These are phyloP conservation scores for Canavalia gladiata DNA, from an alignment of 306 rosid genomes.

Conservation along the genomic window DNA sequence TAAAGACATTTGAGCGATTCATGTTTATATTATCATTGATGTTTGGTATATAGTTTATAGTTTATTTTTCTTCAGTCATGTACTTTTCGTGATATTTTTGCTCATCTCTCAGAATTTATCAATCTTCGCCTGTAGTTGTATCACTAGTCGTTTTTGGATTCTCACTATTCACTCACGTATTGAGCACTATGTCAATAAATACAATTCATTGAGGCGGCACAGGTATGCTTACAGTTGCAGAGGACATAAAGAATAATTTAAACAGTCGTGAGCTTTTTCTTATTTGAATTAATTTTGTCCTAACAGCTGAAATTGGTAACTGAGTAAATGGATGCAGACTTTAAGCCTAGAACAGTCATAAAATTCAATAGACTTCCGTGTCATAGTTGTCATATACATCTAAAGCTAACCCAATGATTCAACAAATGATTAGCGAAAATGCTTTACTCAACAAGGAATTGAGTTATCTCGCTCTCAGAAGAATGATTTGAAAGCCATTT, in stretches of 20 bases:
- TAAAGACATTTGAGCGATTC: not conserved
- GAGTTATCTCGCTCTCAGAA: not conserved
- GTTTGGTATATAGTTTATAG: not conserved
- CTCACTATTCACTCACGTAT: conserved; percentile 30
- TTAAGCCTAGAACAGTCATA: not conserved
- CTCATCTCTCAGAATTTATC: not conserved
- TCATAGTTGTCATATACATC: not conserved
- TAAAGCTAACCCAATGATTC: conserved; percentile 12
- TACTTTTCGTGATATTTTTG: not conserved
- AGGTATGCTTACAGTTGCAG: not conserved
- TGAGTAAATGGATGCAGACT: conserved; percentile 1
- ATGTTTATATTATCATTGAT: not conserved
- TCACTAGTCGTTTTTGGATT: not conserved
- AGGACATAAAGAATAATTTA: not conserved
- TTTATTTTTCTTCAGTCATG: not conserved
- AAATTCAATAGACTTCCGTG: not conserved
- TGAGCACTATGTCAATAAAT: not conserved
- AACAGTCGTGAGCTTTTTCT: conserved; percentile 6
- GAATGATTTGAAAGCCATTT: not conserved
- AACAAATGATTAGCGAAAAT: not conserved
- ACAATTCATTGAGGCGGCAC: not conserved
- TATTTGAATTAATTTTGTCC: not conserved
- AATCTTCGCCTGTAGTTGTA: conserved; percentile 5
- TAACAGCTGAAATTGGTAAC: not conserved
- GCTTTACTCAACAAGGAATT: not conserved